A percentile compares a stretch with the other conserved stretches of the same genome.
Conservation (phyloP, 805 yeast species). For the Debaryomyces castellii region DNA sequence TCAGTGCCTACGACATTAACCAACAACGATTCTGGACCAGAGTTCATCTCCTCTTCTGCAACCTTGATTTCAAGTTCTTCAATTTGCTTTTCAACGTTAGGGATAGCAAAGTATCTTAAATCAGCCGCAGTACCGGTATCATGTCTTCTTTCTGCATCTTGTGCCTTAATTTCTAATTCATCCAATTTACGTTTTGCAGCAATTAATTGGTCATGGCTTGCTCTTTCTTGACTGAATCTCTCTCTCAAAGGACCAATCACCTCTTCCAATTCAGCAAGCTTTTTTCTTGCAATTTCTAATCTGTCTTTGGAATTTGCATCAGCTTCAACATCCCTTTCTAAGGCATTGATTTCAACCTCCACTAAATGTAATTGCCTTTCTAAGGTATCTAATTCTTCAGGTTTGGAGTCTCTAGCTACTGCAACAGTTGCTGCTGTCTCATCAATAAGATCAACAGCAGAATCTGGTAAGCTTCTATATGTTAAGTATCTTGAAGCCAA, state of each 20-base stretch:
- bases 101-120: slow-evolving; percentile 94
- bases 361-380: slow-evolving; percentile 90
- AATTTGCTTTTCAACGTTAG: slow-evolving; percentile 80
- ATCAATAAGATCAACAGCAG: slow-evolving; percentile 91
- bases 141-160: slow-evolving; percentile 95
- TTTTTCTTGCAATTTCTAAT: slow-evolving; percentile 72
- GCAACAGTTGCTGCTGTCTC: slow-evolving; percentile 95
- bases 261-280: slow-evolving; percentile 81
- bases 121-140: slow-evolving; percentile 96
- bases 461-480: slow-evolving; percentile 89
- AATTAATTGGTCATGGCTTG: slow-evolving; percentile 88
- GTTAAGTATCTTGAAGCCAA: slow-evolving; percentile 89
- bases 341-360: slow-evolving; percentile 94
- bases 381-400: slow-evolving; percentile 90
- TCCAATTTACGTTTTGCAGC: slow-evolving; percentile 87
- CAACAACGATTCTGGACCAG: slow-evolving; percentile 63
- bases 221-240: slow-evolving; percentile 80
- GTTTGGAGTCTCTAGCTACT: slow-evolving; percentile 96
- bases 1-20: slow-evolving; percentile 91
- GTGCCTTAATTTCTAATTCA: slow-evolving; percentile 88
- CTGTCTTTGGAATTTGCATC: slow-evolving; percentile 83
- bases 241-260: slow-evolving; percentile 82
- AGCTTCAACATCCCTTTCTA: slow-evolving; percentile 92
- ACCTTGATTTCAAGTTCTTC: slow-evolving; percentile 71
- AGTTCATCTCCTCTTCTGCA: slow-evolving; percentile 76